Conservation (phyloP, 495 filamentous ascomycete species). For the Penicillium macrosclerotiorum region DNA sequence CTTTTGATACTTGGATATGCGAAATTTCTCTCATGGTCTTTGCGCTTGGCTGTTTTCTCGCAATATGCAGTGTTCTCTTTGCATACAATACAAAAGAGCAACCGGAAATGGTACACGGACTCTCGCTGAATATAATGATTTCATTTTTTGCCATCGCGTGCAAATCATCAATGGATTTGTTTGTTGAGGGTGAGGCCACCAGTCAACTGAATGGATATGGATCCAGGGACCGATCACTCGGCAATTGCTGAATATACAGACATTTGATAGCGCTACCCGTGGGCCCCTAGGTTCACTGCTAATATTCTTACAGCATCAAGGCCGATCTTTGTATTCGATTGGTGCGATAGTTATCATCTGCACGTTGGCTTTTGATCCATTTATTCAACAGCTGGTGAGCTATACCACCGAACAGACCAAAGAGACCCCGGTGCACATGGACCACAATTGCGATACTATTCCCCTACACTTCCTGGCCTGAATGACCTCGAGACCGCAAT, state of each 20-base stretch:
- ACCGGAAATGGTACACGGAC: constrained; percentile 1
- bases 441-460: background rate
- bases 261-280: constrained; percentile 37
- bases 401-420: constrained; percentile 11
- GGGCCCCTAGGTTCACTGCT: constrained; percentile 36
- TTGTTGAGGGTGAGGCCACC: constrained; percentile 22
- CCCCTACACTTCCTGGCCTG: background rate
- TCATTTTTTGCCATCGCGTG: constrained; percentile 30
- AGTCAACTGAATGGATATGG: constrained; percentile 39
- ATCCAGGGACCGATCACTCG: constrained; percentile 18
- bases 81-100: constrained; percentile 7
- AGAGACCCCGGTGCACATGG: background rate
- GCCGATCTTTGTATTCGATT: constrained; percentile 12
- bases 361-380: constrained; percentile 29
- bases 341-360: constrained; percentile 29
- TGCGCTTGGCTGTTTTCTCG: constrained; percentile 13
- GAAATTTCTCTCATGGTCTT: constrained; percentile 8
- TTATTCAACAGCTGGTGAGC: constrained; percentile 30
- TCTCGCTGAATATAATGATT: constrained; percentile 35
- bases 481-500: background rate
- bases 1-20: constrained; percentile 11
- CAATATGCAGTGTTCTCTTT: constrained; percentile 8
- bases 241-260: constrained; percentile 23
- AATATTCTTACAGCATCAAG: constrained; percentile 22
- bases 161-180: constrained; percentile 28